Percentiles rank a stretch among this genome's conserved stretches.
Evolutionary conservation across 345 rosid species (phyloP).

Genomic region (Eucalyptus grandis): DNA sequence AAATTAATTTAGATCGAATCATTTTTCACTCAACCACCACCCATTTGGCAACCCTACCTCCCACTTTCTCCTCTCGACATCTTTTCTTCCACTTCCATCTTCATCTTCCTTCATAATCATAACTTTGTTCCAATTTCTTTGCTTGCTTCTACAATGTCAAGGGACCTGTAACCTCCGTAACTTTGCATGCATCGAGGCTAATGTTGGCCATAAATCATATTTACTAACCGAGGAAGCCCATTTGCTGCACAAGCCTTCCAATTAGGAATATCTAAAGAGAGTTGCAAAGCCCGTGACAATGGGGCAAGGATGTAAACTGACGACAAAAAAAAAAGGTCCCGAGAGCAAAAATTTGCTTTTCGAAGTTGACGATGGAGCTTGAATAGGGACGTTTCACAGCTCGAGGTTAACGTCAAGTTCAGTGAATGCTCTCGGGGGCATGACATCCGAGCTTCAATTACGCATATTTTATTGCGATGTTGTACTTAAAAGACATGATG

Average conservation of each 20-base stretch:
- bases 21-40: accelerated
- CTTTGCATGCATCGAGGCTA: not conserved
- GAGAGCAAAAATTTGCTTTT: not conserved
- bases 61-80: not conserved
- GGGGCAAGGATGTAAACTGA: not conserved
- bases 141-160: not conserved
- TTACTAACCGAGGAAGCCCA: not conserved
- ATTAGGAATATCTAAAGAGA: not conserved
- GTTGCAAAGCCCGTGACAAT: not conserved
- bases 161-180: not conserved
- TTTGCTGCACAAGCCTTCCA: not conserved
- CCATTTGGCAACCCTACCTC: not conserved
- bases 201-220: not conserved
- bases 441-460: not conserved
- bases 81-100: not conserved
- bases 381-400: not conserved
- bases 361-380: not conserved
- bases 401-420: not conserved
- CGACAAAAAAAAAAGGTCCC: not conserved
- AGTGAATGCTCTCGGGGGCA: not conserved
- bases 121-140: not conserved
- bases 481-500: not conserved
- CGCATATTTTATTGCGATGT: not conserved
- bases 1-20: accelerated
- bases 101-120: not conserved